Evolutionary conservation across 1,139 yeast species (phyloP), one percentile per base, ranked within the genome.

Genomic region (Torulaspora globosa): DNA sequence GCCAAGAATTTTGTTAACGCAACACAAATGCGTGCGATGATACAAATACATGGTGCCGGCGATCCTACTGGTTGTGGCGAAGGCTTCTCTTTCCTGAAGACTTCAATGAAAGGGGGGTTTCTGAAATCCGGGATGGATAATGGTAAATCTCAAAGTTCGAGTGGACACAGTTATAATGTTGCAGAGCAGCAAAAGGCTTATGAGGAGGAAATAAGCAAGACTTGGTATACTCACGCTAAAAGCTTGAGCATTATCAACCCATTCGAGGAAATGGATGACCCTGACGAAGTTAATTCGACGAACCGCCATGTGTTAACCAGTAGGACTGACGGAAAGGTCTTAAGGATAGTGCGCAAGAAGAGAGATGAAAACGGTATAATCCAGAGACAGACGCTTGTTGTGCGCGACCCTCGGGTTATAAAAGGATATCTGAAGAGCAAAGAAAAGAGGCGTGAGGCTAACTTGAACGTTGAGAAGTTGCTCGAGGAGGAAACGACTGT

Each of bases 51-150:
- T 61, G 97, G 97, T n/a, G 94, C 84, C 50, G 98, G 97, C 42
- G 98, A 92, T 65, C 96, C 96, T 2, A 82, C 96, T 0, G 96
- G 96, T 28, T 80, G 86, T 52, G 95, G 96, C 1, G 84, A 87
- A 52, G 96, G 94, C 0, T 85, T 85, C 56, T 87, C 96, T n/a
- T 85, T 90, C 57, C 73, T 90, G 55, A 77, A 90, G 53, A 87
- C 96, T 0, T 87, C 97, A 0, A 95, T 92, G 85, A 92, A 90
- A 67, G 96, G 95, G 59, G 95, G 96, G 1, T 92, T 92, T 67
- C 75, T 79, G 43, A 87, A 90, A 56, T 69, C 76, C 31, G 77
- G 75, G 54, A 68, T 44, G 10, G 51, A 51, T 9, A 46, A 57
- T 48, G 52, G 62, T 48, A 47, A 53, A 39, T 49, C 52, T 7